Percentiles rank a stretch among this genome's conserved stretches.
Evolutionary conservation across 1,284 basidiomycete species (phyloP).

Genomic region (Mycosarcoma maydis): DNA sequence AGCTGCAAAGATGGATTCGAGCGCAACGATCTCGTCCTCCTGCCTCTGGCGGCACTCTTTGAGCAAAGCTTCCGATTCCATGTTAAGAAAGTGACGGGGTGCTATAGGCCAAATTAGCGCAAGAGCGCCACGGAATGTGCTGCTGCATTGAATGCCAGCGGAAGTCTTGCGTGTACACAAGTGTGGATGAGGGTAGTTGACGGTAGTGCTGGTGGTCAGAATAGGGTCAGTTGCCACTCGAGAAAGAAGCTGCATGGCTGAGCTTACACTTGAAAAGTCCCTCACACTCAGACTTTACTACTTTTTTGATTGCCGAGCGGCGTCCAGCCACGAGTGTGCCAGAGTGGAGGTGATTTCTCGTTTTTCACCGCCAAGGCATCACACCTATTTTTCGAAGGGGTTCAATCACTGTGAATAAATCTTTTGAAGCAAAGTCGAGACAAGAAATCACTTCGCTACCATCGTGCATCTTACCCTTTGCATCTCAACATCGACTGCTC

Average conservation of each 20-base stretch:
- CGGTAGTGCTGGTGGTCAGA: not conserved
- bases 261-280: slow-evolving; percentile 6
- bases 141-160: not conserved
- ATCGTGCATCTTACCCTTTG: not conserved
- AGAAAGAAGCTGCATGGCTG: not conserved
- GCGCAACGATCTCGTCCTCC: slow-evolving; percentile 44
- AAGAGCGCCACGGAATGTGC: not conserved
- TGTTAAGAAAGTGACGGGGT: not conserved
- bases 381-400: slow-evolving; percentile 7
- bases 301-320: slow-evolving; percentile 20
- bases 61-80: slow-evolving; percentile 14
- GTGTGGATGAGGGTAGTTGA: not conserved
- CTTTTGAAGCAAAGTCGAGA: not conserved
- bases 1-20: slow-evolving; percentile 45
- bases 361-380: no score
- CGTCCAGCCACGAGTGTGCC: no score
- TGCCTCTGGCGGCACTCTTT: slow-evolving; percentile 39
- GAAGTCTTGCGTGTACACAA: not conserved
- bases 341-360: slow-evolving; percentile 30
- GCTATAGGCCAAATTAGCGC: slow-evolving; percentile 8
- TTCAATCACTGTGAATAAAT: slow-evolving; percentile 3
- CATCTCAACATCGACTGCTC: not conserved
- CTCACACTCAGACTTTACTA: no score
- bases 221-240: not conserved
- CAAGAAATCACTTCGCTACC: no score